Conservation (phyloP, 2,329 filamentous ascomycete genomes). For the Rhynchosporium agropyri region DNA sequence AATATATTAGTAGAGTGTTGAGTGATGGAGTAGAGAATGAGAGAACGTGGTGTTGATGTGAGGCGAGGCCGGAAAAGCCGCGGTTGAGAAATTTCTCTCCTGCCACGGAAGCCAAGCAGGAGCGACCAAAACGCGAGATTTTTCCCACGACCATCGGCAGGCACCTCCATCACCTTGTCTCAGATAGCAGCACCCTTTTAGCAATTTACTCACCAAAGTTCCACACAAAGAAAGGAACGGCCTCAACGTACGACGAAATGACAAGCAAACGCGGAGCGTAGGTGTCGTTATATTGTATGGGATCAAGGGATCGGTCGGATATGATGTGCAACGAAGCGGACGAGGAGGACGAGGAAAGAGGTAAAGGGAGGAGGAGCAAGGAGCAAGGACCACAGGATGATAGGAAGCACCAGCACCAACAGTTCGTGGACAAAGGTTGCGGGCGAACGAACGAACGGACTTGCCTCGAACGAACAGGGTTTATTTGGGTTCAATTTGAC, state of each 20-base stretch:
- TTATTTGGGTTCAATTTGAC: background rate
- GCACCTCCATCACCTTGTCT: background rate
- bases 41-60: constrained; percentile 4
- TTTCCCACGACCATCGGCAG: constrained; percentile 21
- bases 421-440: background rate
- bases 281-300: constrained; percentile 2
- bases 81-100: constrained; percentile 32
- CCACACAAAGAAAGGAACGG: constrained; percentile 36
- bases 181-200: background rate
- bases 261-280: constrained; percentile 24
- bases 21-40: constrained; percentile 1
- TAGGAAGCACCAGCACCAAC: constrained; percentile 1
- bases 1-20: constrained; percentile 20
- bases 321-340: background rate
- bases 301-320: constrained; percentile 12
- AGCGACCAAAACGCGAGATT: constrained; percentile 15
- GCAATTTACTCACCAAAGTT: constrained; percentile 34
- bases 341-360: too few species aligned
- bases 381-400: background rate
- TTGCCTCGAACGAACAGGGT: constrained; percentile 8
- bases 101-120: constrained; percentile 28
- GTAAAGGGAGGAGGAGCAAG: too few species aligned
- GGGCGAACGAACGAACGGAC: background rate
- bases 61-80: constrained; percentile 22
- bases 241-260: constrained; percentile 21